Base-by-base conservation (phyloP, 179 eudicot species). In the Beta corolliflora region DNA sequence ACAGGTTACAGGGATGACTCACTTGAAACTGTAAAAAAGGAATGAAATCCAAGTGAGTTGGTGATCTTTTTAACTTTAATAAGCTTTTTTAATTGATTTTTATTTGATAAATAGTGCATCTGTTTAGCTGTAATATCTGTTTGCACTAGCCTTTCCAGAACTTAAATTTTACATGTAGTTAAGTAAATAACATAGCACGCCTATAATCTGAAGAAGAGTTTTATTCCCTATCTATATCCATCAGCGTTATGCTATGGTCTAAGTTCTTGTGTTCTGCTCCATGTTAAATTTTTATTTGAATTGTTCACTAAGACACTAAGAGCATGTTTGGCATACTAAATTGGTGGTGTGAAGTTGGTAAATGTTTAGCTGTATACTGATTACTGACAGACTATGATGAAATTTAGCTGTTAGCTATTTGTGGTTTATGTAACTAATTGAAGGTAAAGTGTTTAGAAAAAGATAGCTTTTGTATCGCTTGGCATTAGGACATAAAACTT, bases 1-100 rank as follows among this genome's bases (percentile, higher is more conserved):
- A 94, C 98, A 31, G 99, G 99, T 21, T 94, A 95, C 86, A 88
- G 99, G 83, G 98, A 95, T 87, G 99, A 95, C 81, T 95, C 99
- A n/a, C 93, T 95, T 79, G 97, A 95, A 88, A 95, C 99, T 79
- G 99, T 92, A n/a, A 83, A 94, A 95, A 82, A 91, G 99, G 89
- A 95, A 95, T 81, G 98, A 95, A 87, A 71, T 95, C 81, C 99
- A 95, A 93, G 99, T 91, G 18, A 71, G 81, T 74, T 76, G 31
- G 16, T 71, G 73, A 80, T 76, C 4, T 75, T 3, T 55, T 48
- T 53, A 15, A 21, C 10, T 73, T 73, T 23, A 36, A 63, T 73
- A 72, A 18, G 58, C 8, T 21, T 14, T 52, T 46, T 29, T n/a
- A 50, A n/a, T 65, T 36, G 41, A 36, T 31, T 36, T 36, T 36